Evolutionary conservation across 345 rosid genomes (phyloP).

Genomic region (Cardiospermum halicacabum): DNA sequence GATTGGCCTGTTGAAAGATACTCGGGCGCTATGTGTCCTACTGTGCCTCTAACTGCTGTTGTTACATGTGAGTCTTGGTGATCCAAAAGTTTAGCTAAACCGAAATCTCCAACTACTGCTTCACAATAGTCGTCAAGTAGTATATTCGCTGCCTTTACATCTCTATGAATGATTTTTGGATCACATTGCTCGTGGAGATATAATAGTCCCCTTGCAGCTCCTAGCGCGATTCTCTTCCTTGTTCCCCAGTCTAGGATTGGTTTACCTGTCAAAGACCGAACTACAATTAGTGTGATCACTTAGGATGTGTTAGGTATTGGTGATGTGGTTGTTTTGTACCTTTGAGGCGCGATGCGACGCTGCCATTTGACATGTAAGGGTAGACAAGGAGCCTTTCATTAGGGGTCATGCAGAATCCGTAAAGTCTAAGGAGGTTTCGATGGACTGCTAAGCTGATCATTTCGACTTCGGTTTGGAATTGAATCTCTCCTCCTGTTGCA

Average conservation of each 20-base stretch:
- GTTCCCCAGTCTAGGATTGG: constrained; percentile 89
- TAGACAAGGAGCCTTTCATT: constrained; percentile 89
- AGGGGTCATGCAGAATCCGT: constrained; percentile 80
- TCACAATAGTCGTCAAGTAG: constrained; percentile 86
- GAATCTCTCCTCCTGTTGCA: constrained; percentile 76
- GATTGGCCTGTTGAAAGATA: constrained; percentile 98
- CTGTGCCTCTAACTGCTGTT: constrained; percentile 94
- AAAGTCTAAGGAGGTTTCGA: constrained; percentile 81
- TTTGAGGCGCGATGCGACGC: constrained; percentile 93
- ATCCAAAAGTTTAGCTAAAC: constrained; percentile 90
- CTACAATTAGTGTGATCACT: neutral
- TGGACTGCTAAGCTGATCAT: constrained; percentile 98
- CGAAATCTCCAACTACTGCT: constrained; percentile 98
- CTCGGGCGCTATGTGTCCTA: constrained; percentile 97
- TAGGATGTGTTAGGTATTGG: too few relatives aligned
- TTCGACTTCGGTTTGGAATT: constrained; percentile 94
- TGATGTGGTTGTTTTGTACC: too few relatives aligned
- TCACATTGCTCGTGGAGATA: constrained; percentile 97
- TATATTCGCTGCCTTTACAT: constrained; percentile 98
- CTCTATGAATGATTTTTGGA: constrained; percentile 96
- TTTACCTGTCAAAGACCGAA: constrained; percentile 38
- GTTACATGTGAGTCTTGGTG: constrained; percentile 97
- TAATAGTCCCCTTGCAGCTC: constrained; percentile 87
- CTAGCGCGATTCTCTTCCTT: constrained; percentile 86
- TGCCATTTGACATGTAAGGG: constrained; percentile 95